A percentile compares a stretch with the other conserved stretches of the same genome.
Conservation (phyloP, 2,329 filamentous ascomycete species). For the Cryphonectria parasitica region DNA sequence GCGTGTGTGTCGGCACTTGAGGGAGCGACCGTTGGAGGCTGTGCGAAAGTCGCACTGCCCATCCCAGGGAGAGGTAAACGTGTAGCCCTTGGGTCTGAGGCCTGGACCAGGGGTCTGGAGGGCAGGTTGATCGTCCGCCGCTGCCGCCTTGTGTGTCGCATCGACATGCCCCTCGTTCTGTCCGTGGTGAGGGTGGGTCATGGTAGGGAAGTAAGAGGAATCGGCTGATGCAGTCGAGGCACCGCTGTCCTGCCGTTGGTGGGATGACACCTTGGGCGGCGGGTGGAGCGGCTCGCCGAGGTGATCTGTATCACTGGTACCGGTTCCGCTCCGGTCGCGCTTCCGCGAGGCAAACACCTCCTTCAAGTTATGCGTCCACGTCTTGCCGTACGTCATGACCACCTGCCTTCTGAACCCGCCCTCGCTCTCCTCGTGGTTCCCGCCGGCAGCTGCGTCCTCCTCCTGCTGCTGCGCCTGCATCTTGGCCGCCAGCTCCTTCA, state of each 20-base stretch:
- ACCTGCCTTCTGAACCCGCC: constrained; percentile 57
- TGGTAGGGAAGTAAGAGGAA: constrained; percentile 24
- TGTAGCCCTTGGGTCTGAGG: constrained; percentile 67
- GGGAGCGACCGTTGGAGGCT: constrained; percentile 71
- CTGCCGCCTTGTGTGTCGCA: neutral
- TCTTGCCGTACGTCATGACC: constrained; percentile 60
- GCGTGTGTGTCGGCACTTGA: constrained; percentile 76
- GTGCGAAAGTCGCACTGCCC: constrained; percentile 85
- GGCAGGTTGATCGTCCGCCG: constrained; percentile 30
- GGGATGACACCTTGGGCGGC: constrained; percentile 28
- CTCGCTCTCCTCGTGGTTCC: constrained; percentile 31
- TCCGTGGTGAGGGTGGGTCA: neutral
- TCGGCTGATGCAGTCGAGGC: constrained; percentile 25
- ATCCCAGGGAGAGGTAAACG: constrained; percentile 85
- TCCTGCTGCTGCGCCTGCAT: constrained; percentile 24
- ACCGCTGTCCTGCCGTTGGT: constrained; percentile 35
- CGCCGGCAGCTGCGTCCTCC: constrained; percentile 14
- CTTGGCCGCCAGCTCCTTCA: constrained; percentile 27
- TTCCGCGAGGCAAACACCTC: constrained; percentile 45
- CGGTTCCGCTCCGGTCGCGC: constrained; percentile 34
- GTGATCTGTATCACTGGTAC: constrained; percentile 33
- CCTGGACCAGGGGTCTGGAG: constrained; percentile 51
- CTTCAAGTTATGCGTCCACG: constrained; percentile 51
- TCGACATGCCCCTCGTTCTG: neutral
- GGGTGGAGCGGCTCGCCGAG: constrained; percentile 32